A percentile compares a stretch with the other conserved stretches of the same genome.
These are phyloP conservation scores for Mucuna pruriens DNA, from an alignment of 306 rosid species.

Conservation along the genomic window DNA sequence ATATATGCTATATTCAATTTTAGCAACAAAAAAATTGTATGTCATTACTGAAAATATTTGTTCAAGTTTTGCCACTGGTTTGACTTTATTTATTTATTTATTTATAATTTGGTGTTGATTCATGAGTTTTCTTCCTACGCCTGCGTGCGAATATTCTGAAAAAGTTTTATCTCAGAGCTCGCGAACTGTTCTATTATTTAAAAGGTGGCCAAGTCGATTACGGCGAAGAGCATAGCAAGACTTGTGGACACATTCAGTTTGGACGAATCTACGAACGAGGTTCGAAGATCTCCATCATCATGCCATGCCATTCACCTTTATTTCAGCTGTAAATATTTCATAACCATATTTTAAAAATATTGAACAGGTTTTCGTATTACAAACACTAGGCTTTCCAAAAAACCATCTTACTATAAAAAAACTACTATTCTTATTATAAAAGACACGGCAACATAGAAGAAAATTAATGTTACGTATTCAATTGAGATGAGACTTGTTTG, in stretches of 20 bases:
- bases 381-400: no score
- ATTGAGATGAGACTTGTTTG: not conserved
- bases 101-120: not conserved
- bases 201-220: slow-evolving; percentile 84
- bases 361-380: not conserved
- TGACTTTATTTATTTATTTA: not conserved
- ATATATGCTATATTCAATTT: no score
- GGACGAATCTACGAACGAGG: slow-evolving; percentile 72
- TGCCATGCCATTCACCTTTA: not conserved
- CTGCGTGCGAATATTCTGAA: not conserved
- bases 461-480: not conserved
- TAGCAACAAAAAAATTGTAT: no score
- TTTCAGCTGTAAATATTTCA: not conserved
- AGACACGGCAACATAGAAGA: no score
- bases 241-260: slow-evolving; percentile 71
- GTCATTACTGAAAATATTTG: not conserved
- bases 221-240: slow-evolving; percentile 79
- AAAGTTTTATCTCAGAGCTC: slow-evolving; percentile 59
- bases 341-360: not conserved
- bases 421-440: no score
- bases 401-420: no score
- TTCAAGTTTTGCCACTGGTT: not conserved
- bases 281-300: slow-evolving; percentile 1
- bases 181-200: slow-evolving; percentile 79
- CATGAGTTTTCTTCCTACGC: not conserved